Evolutionary conservation across 2,329 filamentous ascomycete genomes (phyloP), one percentile per base, ranked within the genome.

Genomic region (Chaetomiaceae sp.): DNA sequence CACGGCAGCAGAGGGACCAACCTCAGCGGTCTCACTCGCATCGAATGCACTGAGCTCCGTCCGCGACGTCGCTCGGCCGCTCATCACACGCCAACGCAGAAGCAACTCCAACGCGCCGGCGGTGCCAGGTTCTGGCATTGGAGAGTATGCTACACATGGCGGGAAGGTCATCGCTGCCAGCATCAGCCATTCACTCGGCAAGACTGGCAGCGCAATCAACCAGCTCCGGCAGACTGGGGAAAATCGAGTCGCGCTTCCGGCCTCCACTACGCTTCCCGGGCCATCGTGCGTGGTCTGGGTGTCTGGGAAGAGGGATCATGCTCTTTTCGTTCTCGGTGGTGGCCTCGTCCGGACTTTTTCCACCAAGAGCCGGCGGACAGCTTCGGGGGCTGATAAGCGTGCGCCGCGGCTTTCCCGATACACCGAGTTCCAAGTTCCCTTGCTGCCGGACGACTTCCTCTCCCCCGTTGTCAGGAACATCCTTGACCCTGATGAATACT

Each of bases 191-290:
- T 89, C 87, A 4, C 78, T 90, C 25, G 85, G 84, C 36, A 86
- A 85, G 65, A 87, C 85, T n/a, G 86, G 84, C 52, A 82, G 78
- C 13, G 80, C 79, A 38, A 82, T 87, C 66, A 86, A 77, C 60
- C 82, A 87, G 59, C 78, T 90, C 53, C 83, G 87, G 42, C 86
- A 90, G 61, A 87, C 82, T 0, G 84, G 84, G 10, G 87, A 90
- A 65, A 90, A 89, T 67, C 81, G 89, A 57, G 79, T 90, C 37
- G 80, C 86, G 41, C 73, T 90, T 27, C 87, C 86, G 10, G 70
- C 73, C 10, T 77, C 79, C 42, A 67, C 75, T n/a, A 67, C 68
- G 23, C 71, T 75, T 13, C 80, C 83, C 1, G 77, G 77, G 2
- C 73, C 78, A 7, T 75, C 78, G 3, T 88, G 85, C 62, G 79